Percentiles rank a stretch among this genome's conserved stretches.
Evolutionary conservation across 768 basidiomycete species (phyloP).

Genomic region (Hortiboletus flavorubellus): DNA sequence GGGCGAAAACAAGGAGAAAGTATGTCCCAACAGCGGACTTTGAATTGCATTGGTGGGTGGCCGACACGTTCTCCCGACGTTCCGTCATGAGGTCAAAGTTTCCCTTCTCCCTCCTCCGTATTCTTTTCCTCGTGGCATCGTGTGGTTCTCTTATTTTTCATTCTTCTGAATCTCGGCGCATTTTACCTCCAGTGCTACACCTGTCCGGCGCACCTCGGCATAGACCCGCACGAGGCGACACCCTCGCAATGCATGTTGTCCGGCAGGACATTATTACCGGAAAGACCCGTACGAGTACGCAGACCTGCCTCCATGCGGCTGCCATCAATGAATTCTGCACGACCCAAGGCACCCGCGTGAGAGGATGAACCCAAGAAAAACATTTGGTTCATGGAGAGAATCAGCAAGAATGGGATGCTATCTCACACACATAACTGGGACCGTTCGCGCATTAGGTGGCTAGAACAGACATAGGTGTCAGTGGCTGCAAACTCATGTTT

Average conservation of each 20-base stretch:
- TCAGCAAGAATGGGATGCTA: not conserved
- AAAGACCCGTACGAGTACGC: not conserved
- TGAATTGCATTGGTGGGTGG: conserved; percentile 24
- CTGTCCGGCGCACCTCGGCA: not conserved
- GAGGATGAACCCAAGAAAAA: not conserved
- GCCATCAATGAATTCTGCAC: not conserved
- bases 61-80: conserved; percentile 27
- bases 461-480: not conserved
- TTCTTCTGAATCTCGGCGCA: not conserved
- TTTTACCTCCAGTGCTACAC: not conserved
- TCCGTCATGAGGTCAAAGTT: not conserved
- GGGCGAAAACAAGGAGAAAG: conserved; percentile 29
- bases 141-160: not conserved
- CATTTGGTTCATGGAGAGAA: not conserved
- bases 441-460: not conserved
- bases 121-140: not conserved
- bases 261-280: conserved; percentile 1
- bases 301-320: not conserved
- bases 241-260: conserved; percentile 9
- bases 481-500: conserved; percentile 2
- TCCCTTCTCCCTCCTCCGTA: not conserved
- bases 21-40: conserved; percentile 31
- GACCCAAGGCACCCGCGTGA: not conserved
- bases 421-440: not conserved
- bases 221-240: conserved; percentile 2